phyloP scores from a whole-genome alignment of 2,329 filamentous ascomycete species.

The Paracorniculantispora psalliotae region DNA sequence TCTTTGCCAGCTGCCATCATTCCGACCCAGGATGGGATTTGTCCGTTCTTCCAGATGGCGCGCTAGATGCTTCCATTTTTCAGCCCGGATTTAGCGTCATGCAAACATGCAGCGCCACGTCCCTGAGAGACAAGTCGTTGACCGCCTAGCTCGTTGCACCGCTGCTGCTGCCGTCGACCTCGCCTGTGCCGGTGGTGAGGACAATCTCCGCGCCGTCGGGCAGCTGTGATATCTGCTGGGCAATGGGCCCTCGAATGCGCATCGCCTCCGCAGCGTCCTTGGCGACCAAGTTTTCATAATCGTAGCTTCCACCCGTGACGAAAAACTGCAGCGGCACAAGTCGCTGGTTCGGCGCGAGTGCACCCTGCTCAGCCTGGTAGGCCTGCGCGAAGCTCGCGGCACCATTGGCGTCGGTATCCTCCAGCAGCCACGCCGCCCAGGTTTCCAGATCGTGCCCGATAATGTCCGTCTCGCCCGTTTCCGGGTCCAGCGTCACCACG shows the following conservation, averaged over 20 bases:
- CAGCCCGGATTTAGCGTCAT: conserved; percentile 3
- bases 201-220: background rate
- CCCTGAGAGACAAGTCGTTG: background rate
- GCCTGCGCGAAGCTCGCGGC: background rate
- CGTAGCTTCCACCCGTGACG: background rate
- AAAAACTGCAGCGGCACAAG: background rate
- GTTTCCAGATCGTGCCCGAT: no score
- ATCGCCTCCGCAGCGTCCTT: background rate
- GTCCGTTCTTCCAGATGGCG: background rate
- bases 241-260: background rate
- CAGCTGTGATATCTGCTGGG: background rate
- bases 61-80: background rate
- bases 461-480: no score
- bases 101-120: background rate
- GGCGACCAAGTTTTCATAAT: background rate
- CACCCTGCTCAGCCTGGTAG: background rate
- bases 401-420: background rate
- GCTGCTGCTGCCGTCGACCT: background rate
- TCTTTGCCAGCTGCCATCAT: background rate
- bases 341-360: background rate
- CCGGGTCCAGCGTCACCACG: no score
- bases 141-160: background rate
- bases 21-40: background rate
- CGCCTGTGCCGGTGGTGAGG: no score
- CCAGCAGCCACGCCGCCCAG: background rate